These are phyloP conservation scores for Carnegiea gigantea DNA, from an alignment of 179 eudicot species.

Conservation along the genomic window DNA sequence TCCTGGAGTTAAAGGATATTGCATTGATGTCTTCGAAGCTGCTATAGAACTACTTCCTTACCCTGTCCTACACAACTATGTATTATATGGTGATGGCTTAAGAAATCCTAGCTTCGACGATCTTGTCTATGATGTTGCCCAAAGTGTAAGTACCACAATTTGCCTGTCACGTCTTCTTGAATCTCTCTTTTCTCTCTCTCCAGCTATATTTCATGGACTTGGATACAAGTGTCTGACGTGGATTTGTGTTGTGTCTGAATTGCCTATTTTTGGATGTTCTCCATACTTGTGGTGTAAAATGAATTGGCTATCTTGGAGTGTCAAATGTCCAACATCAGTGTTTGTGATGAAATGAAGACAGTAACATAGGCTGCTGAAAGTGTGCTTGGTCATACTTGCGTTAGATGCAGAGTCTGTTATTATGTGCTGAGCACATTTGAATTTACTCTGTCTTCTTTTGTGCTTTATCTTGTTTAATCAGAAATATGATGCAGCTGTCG, in stretches of 20 bases:
- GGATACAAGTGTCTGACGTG: not conserved
- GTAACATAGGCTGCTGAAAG: too few species aligned
- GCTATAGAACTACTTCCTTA: slow-evolving; percentile 69
- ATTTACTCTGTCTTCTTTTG: not conserved
- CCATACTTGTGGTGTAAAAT: not conserved
- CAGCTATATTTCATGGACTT: not conserved
- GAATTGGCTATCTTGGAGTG: not conserved
- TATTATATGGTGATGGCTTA: slow-evolving; percentile 61
- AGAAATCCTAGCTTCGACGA: slow-evolving; percentile 53
- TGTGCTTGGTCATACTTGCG: too few species aligned
- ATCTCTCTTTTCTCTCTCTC: not conserved
- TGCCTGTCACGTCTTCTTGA: not conserved
- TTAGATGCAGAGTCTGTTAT: not conserved
- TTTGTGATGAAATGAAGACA: not conserved
- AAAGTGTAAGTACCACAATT: slow-evolving; percentile 49
- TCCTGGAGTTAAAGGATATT: slow-evolving; percentile 64
- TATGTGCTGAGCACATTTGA: not conserved
- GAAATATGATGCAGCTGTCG: slow-evolving; percentile 83
- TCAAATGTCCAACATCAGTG: not conserved
- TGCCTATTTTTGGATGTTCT: not conserved
- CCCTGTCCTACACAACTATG: slow-evolving; percentile 60
- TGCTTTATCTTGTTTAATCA: slow-evolving; percentile 28
- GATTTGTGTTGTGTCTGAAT: not conserved
- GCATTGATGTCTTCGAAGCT: slow-evolving; percentile 85
- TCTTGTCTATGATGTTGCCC: slow-evolving; percentile 61